These are phyloP conservation scores for Aspergillus caelatus DNA, from an alignment of 2,329 filamentous ascomycete genomes.

Conservation along the genomic window DNA sequence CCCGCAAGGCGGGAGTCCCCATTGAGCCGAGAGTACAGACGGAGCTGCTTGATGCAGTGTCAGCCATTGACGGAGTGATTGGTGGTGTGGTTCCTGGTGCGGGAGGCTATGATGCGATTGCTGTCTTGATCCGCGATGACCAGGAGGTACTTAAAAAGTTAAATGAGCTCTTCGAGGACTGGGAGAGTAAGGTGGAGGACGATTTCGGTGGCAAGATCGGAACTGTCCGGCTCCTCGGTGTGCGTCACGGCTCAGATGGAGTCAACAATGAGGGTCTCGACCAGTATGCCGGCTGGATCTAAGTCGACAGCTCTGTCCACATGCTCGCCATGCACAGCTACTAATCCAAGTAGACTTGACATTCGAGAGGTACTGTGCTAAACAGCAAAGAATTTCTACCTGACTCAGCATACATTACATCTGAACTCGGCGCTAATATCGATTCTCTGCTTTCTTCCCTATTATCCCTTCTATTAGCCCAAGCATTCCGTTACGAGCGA, in stretches of 20 bases:
- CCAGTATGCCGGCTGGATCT: constrained; percentile 42
- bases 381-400: no score
- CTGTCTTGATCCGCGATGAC: constrained; percentile 76
- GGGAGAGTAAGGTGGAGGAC: constrained; percentile 56
- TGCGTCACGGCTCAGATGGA: constrained; percentile 50
- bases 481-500: constrained; percentile 1
- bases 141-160: constrained; percentile 64
- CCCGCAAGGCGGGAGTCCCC: constrained; percentile 71
- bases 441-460: background rate
- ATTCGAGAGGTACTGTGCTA: background rate
- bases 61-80: constrained; percentile 73
- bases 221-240: constrained; percentile 47
- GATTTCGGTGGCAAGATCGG: constrained; percentile 50
- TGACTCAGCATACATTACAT: background rate
- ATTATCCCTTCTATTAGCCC: background rate
- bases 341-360: background rate
- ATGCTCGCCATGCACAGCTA: background rate
- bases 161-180: constrained; percentile 64
- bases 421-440: background rate
- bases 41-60: constrained; percentile 75
- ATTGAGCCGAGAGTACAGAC: constrained; percentile 91
- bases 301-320: background rate
- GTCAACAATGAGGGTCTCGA: constrained; percentile 44
- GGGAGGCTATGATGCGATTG: constrained; percentile 89
- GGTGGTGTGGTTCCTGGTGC: constrained; percentile 93